Conservation (phyloP, 768 basidiomycete species). For the Epithele typhae region DNA sequence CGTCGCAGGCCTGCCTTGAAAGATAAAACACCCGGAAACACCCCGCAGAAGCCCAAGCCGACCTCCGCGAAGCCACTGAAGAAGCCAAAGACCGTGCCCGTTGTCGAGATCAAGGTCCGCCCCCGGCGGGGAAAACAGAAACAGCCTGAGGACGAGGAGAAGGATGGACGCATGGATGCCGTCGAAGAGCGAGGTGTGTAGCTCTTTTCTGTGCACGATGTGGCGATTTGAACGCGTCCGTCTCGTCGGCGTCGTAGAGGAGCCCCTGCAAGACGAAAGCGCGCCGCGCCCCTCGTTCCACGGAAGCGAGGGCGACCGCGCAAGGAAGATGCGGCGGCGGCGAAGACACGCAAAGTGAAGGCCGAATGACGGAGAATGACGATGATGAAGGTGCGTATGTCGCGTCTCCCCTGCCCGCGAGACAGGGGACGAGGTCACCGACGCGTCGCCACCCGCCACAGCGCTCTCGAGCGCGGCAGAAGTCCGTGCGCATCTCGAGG, state of each 20-base stretch:
- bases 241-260: neutral
- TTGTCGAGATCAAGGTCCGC: conserved; percentile 10
- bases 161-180: neutral
- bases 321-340: neutral
- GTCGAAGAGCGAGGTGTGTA: neutral
- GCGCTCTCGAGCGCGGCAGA: neutral
- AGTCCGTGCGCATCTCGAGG: neutral
- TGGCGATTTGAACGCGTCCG: neutral
- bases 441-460: neutral
- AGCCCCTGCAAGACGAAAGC: neutral
- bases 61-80: conserved; percentile 5
- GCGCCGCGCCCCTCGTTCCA: neutral
- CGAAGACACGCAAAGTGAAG: neutral
- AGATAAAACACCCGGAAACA: conserved; percentile 25
- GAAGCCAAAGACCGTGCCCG: conserved; percentile 9
- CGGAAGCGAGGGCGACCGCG: neutral
- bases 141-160: neutral
- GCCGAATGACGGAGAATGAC: too few relatives aligned
- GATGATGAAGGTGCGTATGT: too few relatives aligned
- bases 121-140: conserved; percentile 2
- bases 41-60: conserved; percentile 14
- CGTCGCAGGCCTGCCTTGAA: conserved; percentile 15
- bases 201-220: neutral
- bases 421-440: neutral
- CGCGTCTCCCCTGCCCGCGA: neutral